phyloP scores from a whole-genome alignment of 2,329 filamentous ascomycete genomes.

The Venturia asperata region DNA sequence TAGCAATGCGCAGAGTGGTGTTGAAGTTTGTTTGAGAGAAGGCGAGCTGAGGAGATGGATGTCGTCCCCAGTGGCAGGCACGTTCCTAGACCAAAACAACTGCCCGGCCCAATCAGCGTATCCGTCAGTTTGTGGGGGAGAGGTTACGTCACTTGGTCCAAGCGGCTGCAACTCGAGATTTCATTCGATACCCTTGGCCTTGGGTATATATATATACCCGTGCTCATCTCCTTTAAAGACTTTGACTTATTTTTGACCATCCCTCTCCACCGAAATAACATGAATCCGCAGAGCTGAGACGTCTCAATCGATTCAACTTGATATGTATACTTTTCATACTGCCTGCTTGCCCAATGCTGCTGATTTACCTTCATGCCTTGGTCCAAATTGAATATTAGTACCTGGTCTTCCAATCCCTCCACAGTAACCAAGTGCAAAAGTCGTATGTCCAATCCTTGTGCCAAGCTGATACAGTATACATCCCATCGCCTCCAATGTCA shows the following conservation, averaged over 20 bases:
- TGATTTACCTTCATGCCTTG: neutral
- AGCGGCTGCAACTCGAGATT: neutral
- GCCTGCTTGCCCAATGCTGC: neutral
- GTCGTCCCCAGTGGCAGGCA: neutral
- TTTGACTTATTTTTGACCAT: too few relatives aligned
- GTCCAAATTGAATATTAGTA: neutral
- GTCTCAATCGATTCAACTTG: neutral
- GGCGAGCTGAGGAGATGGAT: conserved; percentile 36
- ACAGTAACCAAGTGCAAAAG: neutral
- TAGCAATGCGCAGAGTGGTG: neutral
- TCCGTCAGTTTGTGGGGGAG: neutral
- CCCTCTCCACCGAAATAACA: too few relatives aligned
- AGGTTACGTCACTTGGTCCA: neutral
- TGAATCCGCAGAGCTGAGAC: too few relatives aligned
- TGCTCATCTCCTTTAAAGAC: neutral
- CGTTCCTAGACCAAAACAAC: neutral
- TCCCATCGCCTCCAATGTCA: neutral
- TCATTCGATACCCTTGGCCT: neutral
- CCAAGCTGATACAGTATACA: neutral
- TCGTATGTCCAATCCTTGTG: neutral
- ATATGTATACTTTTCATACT: neutral
- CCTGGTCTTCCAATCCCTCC: neutral
- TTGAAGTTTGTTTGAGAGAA: conserved; percentile 23
- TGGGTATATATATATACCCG: neutral
- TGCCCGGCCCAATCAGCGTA: neutral